Base-by-base conservation (phyloP, 768 basidiomycete genomes). In the Heimioporus sp. region DNA sequence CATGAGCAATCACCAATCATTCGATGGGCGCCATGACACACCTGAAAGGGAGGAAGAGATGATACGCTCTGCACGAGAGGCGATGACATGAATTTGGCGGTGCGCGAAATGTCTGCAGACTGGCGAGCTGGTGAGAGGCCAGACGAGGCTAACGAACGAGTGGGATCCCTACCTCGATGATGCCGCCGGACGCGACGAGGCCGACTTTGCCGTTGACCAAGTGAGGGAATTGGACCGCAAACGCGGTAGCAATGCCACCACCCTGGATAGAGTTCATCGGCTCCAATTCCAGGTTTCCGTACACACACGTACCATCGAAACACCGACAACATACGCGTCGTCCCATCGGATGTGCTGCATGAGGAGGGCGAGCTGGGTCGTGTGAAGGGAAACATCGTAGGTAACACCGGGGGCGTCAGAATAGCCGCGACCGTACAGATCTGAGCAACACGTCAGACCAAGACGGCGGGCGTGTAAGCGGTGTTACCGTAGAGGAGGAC, bases 361-460 rank as follows among this genome's bases (percentile, higher is more conserved):
- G 44, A 92, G 79, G 7, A 91, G 76, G 0, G 90, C 90, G n/a
- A 92, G 84, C 60, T 92, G 90, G 0, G 81, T 83, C 1, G 82
- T 82, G 63, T 86, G 86, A 4, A 92, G 73, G 6, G 74, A 69
- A 1, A 80, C 69, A 55, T 88, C 78, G 65, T 92, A 89, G 4
- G 77, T 80, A 15, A 78, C 81, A 19, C 82, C 77, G 0, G 90
- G 90, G 1, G 89, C 88, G 50, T 88, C 89, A 1, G 88, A 89
- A 68, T 91, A 92, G 5, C 90, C 90, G 36, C 90, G 79, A 12
- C 89, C 90, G 53, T 89, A 90, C 17, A 91, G 73, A 70, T 92
- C 90, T 90, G 53, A 15, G 15, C 3, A 5, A 46, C n/a, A 3
- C 16, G 44, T 59, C 53, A 56, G 30, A 37, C 42, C 28, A 36